Evolutionary conservation across 1,284 basidiomycete genomes (phyloP).

Genomic region (Schizophyllum commune): DNA sequence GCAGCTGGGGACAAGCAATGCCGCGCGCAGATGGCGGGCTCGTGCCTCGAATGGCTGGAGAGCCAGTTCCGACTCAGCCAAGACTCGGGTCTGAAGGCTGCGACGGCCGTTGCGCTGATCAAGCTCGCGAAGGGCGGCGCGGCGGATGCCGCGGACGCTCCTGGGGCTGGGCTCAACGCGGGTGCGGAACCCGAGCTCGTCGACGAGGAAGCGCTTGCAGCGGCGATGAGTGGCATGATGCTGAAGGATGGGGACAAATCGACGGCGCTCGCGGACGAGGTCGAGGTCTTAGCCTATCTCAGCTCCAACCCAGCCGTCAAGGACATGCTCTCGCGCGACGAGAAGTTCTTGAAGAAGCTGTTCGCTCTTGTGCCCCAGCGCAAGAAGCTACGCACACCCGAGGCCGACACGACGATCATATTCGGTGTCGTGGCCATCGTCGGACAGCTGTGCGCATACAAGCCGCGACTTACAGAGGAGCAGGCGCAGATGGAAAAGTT

Average conservation of each 20-base stretch:
- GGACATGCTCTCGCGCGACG: slow-evolving; percentile 50
- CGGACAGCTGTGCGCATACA: slow-evolving; percentile 65
- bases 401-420: slow-evolving; percentile 43
- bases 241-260: slow-evolving; percentile 26
- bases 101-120: slow-evolving; percentile 67
- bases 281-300: slow-evolving; percentile 83
- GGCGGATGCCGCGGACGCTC: slow-evolving; percentile 32
- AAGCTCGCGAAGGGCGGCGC: slow-evolving; percentile 62
- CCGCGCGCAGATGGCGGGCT: slow-evolving; percentile 48
- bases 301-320: slow-evolving; percentile 62
- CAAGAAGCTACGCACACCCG: slow-evolving; percentile 26
- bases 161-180: slow-evolving; percentile 17
- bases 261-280: slow-evolving; percentile 47
- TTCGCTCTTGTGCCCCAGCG: slow-evolving; percentile 51
- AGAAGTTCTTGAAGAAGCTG: slow-evolving; percentile 51
- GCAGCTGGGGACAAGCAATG: slow-evolving; percentile 68
- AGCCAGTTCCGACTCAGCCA: slow-evolving; percentile 40
- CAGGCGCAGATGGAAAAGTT: slow-evolving; percentile 76
- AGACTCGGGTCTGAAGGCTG: slow-evolving; percentile 43
- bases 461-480: slow-evolving; percentile 66
- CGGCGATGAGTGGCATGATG: slow-evolving; percentile 53
- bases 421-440: slow-evolving; percentile 76
- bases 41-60: slow-evolving; percentile 57
- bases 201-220: slow-evolving; percentile 41
- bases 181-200: slow-evolving; percentile 16